Evolutionary conservation across 2,329 filamentous ascomycete species (phyloP).

Genomic region (Pyrenochaeta sp.): DNA sequence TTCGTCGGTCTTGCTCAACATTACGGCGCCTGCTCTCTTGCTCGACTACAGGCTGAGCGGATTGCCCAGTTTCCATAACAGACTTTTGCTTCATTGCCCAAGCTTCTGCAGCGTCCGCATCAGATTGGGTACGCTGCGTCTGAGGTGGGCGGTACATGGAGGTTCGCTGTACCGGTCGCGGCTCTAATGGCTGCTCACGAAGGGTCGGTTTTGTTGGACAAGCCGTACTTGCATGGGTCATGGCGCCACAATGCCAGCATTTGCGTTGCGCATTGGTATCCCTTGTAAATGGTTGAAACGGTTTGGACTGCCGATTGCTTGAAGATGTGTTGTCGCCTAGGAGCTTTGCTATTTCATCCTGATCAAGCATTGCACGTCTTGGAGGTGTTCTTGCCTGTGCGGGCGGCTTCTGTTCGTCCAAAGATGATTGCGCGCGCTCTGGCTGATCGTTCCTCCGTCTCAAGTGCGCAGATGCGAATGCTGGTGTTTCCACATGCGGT

Average conservation of each 20-base stretch:
- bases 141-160: constrained; percentile 17
- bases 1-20: constrained; percentile 29
- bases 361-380: constrained; percentile 30
- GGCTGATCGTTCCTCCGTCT: constrained; percentile 35
- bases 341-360: constrained; percentile 37
- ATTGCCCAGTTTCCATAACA: constrained; percentile 19
- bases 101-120: constrained; percentile 36
- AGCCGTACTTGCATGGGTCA: constrained; percentile 29
- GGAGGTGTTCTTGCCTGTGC: constrained; percentile 13
- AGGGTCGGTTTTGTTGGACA: constrained; percentile 37
- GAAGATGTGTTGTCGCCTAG: constrained; percentile 21
- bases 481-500: constrained; percentile 33
- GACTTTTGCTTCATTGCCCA: constrained; percentile 30
- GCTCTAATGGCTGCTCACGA: constrained; percentile 20
- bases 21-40: constrained; percentile 27
- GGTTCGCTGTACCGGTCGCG: constrained; percentile 1
- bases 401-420: constrained; percentile 7
- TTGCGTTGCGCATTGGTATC: constrained; percentile 29
- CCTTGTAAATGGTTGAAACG: constrained; percentile 33
- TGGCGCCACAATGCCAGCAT: constrained; percentile 40
- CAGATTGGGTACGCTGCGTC: not conserved
- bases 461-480: constrained; percentile 34
- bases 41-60: constrained; percentile 14
- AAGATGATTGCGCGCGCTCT: constrained; percentile 1
- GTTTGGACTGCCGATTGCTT: constrained; percentile 13